Percentiles rank a stretch among this genome's conserved stretches.
phyloP scores from a whole-genome alignment of 495 filamentous ascomycete species.

The Penicillium goetzii region DNA sequence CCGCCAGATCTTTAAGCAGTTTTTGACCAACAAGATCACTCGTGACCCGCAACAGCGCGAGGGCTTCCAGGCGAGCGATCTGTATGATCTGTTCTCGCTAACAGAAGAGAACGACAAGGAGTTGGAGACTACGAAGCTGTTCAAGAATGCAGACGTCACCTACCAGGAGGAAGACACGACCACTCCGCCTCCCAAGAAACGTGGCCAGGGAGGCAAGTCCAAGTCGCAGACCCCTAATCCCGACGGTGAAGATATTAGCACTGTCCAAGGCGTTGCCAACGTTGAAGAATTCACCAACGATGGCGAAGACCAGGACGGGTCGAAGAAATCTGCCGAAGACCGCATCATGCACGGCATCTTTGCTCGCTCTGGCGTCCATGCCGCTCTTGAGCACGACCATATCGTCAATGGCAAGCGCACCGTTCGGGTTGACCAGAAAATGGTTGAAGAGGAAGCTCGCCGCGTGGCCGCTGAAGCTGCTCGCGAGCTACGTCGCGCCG shows the following conservation, averaged over 20 bases:
- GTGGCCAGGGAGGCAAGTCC: slow-evolving; percentile 19
- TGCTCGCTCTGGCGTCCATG: slow-evolving; percentile 78
- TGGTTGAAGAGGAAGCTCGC: slow-evolving; percentile 80
- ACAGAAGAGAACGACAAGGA: slow-evolving; percentile 66
- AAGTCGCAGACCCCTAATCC: slow-evolving; percentile 21
- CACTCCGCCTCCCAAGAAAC: slow-evolving; percentile 8
- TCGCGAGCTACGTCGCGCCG: slow-evolving; percentile 69
- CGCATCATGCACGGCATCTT: slow-evolving; percentile 88
- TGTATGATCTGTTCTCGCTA: slow-evolving; percentile 89
- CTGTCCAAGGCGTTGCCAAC: slow-evolving; percentile 61
- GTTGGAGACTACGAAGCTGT: slow-evolving; percentile 83
- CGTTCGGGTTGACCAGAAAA: slow-evolving; percentile 66
- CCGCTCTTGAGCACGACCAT: slow-evolving; percentile 84
- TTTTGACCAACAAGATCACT: slow-evolving; percentile 90
- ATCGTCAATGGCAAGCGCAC: slow-evolving; percentile 73
- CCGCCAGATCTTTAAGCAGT: slow-evolving; percentile 96
- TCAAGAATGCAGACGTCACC: slow-evolving; percentile 78
- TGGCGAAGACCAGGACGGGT: slow-evolving; percentile 43
- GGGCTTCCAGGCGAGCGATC: slow-evolving; percentile 79
- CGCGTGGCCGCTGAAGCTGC: slow-evolving; percentile 78
- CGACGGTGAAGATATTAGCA: slow-evolving; percentile 43
- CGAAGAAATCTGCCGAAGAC: slow-evolving; percentile 54
- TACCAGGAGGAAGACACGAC: slow-evolving; percentile 45
- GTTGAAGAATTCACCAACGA: slow-evolving; percentile 57
- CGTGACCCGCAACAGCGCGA: slow-evolving; percentile 88